Percentiles rank a stretch among this genome's conserved stretches.
phyloP scores from a whole-genome alignment of 352 stramenopile species.

The Aphanomyces cochlioides region DNA sequence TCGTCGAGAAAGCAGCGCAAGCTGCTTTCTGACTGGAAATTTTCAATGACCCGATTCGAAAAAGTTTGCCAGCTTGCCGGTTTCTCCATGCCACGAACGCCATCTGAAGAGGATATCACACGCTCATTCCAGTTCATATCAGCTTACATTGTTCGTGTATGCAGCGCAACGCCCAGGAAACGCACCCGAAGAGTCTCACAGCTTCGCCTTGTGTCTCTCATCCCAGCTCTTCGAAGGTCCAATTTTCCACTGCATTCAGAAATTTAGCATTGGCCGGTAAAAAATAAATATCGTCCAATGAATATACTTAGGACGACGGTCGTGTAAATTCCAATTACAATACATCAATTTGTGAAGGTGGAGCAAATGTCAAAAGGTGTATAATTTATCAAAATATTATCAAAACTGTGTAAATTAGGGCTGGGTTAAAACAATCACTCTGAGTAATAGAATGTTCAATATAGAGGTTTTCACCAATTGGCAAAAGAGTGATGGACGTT shows the following conservation, averaged over 20 bases:
- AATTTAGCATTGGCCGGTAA: background rate
- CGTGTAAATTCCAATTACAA: slow-evolving; percentile 12
- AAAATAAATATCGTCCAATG: slow-evolving; percentile 1
- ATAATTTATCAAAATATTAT: too few species aligned
- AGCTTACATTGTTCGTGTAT: background rate
- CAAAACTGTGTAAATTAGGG: too few species aligned
- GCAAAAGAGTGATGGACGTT: too few species aligned
- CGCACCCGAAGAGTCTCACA: background rate
- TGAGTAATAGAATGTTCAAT: too few species aligned
- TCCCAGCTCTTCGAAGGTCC: background rate
- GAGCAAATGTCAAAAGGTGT: too few species aligned
- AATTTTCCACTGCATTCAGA: background rate
- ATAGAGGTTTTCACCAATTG: too few species aligned
- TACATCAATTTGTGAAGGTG: too few species aligned
- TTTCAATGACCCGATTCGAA: background rate
- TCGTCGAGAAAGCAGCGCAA: background rate
- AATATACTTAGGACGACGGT: background rate
- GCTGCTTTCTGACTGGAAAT: slow-evolving; percentile 2
- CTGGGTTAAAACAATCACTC: too few species aligned
- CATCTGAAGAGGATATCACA: background rate
- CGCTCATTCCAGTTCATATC: background rate
- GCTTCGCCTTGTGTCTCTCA: background rate
- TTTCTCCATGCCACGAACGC: background rate
- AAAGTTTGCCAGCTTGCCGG: background rate
- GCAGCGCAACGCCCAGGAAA: background rate